These are phyloP conservation scores for Limonomyces culmigenus DNA, from an alignment of 1,284 basidiomycete genomes.

Conservation along the genomic window DNA sequence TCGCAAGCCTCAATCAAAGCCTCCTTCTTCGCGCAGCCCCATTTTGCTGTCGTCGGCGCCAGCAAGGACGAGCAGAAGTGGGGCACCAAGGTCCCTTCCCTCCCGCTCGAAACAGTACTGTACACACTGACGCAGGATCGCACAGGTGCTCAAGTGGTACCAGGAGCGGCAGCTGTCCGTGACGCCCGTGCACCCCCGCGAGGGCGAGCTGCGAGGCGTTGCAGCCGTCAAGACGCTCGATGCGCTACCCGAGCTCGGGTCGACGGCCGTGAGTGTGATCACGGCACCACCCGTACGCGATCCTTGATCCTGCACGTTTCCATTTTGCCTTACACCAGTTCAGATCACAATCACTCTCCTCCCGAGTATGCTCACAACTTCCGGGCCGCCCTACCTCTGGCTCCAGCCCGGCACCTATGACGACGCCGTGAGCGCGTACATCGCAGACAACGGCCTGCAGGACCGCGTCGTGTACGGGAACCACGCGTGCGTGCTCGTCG, in stretches of 20 bases:
- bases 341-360: constrained; percentile 8
- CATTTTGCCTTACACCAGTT: no score
- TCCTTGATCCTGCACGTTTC: no score
- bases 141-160: constrained; percentile 64
- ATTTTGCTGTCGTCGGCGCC: constrained; percentile 65
- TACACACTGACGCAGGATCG: not conserved
- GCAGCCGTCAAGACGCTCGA: constrained; percentile 32
- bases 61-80: constrained; percentile 62
- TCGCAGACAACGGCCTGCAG: constrained; percentile 33
- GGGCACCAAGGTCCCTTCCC: constrained; percentile 46
- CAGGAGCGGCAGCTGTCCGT: constrained; percentile 40
- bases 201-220: constrained; percentile 45
- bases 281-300: constrained; percentile 63
- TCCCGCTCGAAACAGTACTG: constrained; percentile 1
- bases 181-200: constrained; percentile 57
- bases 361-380: no score
- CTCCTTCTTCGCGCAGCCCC: constrained; percentile 44
- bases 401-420: constrained; percentile 76
- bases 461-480: constrained; percentile 59
- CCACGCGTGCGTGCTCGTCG: constrained; percentile 54
- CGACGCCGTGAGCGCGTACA: constrained; percentile 28
- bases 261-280: constrained; percentile 68
- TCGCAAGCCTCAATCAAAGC: no score
- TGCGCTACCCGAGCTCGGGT: constrained; percentile 40
- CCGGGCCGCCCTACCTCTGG: constrained; percentile 57